Conservation (phyloP, 352 stramenopile species). For the Phytophthora hybrid region DNA sequence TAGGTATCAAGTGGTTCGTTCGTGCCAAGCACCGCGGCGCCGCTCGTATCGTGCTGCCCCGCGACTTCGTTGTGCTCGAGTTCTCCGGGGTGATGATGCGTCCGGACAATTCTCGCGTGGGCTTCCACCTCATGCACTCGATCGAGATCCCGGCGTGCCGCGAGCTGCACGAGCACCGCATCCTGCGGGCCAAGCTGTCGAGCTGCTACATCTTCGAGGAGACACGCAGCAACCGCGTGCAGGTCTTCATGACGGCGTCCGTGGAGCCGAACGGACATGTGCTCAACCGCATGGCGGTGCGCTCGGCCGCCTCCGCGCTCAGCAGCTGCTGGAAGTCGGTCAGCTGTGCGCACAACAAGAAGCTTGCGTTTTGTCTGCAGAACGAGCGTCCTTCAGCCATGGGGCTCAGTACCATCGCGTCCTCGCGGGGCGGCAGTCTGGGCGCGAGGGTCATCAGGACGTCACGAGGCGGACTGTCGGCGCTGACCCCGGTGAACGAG, state of each 20-base stretch:
- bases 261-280: constrained; percentile 61
- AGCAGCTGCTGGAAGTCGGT: constrained; percentile 74
- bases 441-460: constrained; percentile 22
- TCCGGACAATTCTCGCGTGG: constrained; percentile 53
- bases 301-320: constrained; percentile 50
- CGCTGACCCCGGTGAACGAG: constrained; percentile 41
- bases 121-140: constrained; percentile 68
- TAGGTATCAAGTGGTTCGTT: constrained; percentile 71
- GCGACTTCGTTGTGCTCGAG: constrained; percentile 67
- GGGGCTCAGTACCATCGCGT: constrained; percentile 3
- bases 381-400: constrained; percentile 44
- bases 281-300: constrained; percentile 52
- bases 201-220: constrained; percentile 69
- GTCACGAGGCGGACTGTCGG: constrained; percentile 31
- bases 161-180: constrained; percentile 46
- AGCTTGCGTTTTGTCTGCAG: constrained; percentile 65
- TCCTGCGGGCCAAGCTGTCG: constrained; percentile 59
- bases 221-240: constrained; percentile 53
- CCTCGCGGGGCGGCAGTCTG: constrained; percentile 18
- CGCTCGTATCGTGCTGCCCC: constrained; percentile 48
- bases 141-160: constrained; percentile 48
- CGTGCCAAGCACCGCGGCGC: constrained; percentile 46
- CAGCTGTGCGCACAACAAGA: constrained; percentile 73
- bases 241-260: constrained; percentile 70
- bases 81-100: constrained; percentile 61